These are phyloP conservation scores for Sphagnum tenellum DNA, from an alignment of 225 moss, liverwort and hornwort genomes.

Conservation along the genomic window DNA sequence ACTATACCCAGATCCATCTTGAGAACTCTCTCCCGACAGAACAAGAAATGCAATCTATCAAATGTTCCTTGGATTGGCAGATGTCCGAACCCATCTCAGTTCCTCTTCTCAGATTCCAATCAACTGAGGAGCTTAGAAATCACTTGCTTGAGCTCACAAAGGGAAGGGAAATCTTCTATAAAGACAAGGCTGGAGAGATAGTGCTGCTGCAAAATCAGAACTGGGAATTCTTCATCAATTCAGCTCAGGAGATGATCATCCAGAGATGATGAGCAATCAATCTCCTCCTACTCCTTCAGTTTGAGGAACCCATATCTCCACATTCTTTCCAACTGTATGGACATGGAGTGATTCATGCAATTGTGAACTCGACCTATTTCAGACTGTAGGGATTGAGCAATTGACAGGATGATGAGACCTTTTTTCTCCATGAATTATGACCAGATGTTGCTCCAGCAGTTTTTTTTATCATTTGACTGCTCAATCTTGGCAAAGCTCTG, in stretches of 20 bases:
- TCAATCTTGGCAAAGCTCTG: too few species aligned
- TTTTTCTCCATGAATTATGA: too few species aligned
- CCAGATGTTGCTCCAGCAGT: too few species aligned
- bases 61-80: constrained; percentile 38
- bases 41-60: constrained; percentile 16
- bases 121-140: constrained; percentile 28
- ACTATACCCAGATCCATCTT: too few species aligned
- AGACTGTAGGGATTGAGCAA: too few species aligned
- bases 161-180: constrained; percentile 42
- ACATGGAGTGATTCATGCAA: too few species aligned
- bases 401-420: too few species aligned
- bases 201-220: constrained; percentile 32
- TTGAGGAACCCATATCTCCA: too few species aligned
- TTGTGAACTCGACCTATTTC: too few species aligned
- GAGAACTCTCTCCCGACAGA: not conserved
- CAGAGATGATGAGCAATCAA: constrained; percentile 20
- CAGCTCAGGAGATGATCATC: constrained; percentile 35
- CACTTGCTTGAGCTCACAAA: constrained; percentile 27
- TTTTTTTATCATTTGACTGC: too few species aligned
- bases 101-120: constrained; percentile 34
- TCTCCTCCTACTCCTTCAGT: too few species aligned
- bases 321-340: too few species aligned
- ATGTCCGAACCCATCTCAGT: constrained; percentile 35
- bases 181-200: constrained; percentile 35
- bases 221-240: constrained; percentile 32